These are phyloP conservation scores for Curvularia verruculosa DNA, from an alignment of 2,329 filamentous ascomycete species.

Conservation along the genomic window DNA sequence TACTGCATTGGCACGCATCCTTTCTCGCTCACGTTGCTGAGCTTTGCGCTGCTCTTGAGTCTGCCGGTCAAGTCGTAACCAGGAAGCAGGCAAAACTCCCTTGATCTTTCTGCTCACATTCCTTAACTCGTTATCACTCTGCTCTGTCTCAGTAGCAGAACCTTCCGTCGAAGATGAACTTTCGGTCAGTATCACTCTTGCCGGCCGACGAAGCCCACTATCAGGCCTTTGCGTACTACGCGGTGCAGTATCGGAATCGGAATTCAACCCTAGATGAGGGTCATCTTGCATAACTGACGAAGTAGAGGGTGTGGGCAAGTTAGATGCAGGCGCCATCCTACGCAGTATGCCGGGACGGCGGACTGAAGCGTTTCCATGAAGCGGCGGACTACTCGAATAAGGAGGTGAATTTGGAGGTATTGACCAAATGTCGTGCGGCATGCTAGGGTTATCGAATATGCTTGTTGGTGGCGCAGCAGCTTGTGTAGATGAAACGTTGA, in stretches of 20 bases:
- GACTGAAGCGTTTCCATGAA: conserved; percentile 12
- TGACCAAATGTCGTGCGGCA: conserved; percentile 40
- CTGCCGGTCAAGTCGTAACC: conserved; percentile 56
- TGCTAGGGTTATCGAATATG: conserved; percentile 10
- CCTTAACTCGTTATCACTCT: conserved; percentile 41
- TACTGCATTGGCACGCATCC: conserved; percentile 12
- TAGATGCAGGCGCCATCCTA: conserved; percentile 17
- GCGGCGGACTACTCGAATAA: conserved; percentile 40
- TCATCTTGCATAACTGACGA: conserved; percentile 39
- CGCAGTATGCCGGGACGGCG: conserved; percentile 10
- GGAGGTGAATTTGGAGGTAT: conserved; percentile 55
- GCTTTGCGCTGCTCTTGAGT: conserved; percentile 36
- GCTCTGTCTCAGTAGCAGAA: conserved; percentile 38
- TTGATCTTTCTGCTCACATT: conserved; percentile 52
- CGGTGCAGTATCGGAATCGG: conserved; percentile 31
- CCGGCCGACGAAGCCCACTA: conserved; percentile 18
- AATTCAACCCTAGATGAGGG: conserved; percentile 16
- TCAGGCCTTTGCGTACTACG: conserved; percentile 21
- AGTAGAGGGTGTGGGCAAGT: conserved; percentile 41
- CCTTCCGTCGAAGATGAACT: conserved; percentile 27
- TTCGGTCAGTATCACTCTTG: conserved; percentile 28
- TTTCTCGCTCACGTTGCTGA: conserved; percentile 25
- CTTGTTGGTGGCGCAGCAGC: conserved; percentile 11
- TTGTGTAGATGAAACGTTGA: conserved; percentile 24
- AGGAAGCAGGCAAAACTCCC: conserved; percentile 58